Base-by-base conservation (phyloP, 257 asterid genomes). In the Solanum lycopersicoides region DNA sequence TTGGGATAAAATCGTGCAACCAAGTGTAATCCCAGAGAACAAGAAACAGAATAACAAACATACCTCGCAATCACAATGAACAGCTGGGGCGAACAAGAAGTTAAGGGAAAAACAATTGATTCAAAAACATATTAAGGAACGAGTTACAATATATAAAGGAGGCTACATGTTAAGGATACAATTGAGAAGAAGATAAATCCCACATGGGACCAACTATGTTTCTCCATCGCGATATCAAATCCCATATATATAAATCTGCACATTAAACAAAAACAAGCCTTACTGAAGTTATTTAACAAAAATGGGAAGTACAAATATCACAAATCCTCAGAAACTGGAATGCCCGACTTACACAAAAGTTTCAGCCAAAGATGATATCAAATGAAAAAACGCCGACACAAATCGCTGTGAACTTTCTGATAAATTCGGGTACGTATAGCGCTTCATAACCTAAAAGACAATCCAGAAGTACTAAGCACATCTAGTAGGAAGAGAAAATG, bases 191-290 rank as follows among this genome's bases (percentile, higher is more conserved):
- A 95, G 93, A 97, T 97, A 88, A 97, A 97, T 93, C 99, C 99
- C 91, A 96, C 86, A 87, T 97, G 99, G 77, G 99, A 95, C 99
- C 98, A 96, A 94, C 99, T 95, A 93, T 96, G 99, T 86, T 95
- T 93, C 89, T 97, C 99, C 98, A 97, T 95, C 89, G 97, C 99
- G 87, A 97, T 97, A 93, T 95, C 99, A 87, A 97, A 93, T 63
- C 99, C 99, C 99, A 97, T 95, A 91, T 97, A 97, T 89, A 97
- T 96, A 90, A 97, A 97, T 90, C 99, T 97, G 96, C 93, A 91
- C 42, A 85, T 89, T 28, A 11, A 66, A 86, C 84, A 83, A 87
- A 73, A 79, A 79, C 68, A 87, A 82, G 66, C 87, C 34, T 83
- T 89, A 82, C 66, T 86, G 83, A 69, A 86, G 88, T 75, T 84